Evolutionary conservation across 1,284 basidiomycete species (phyloP), one percentile per base, ranked within the genome.

Genomic region (Xerocomus minutiporus): DNA sequence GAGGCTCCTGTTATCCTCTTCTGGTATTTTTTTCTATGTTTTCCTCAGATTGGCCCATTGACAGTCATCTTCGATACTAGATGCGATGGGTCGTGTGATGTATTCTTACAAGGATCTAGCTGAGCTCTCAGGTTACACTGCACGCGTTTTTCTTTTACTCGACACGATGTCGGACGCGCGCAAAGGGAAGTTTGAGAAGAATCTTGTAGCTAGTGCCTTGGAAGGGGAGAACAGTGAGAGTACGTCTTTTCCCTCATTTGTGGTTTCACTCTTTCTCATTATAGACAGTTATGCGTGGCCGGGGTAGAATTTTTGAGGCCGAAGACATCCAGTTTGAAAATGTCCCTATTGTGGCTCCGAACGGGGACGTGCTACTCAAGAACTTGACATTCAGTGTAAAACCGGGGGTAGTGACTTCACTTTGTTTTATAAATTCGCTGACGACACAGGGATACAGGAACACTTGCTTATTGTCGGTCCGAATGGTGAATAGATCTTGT

Each of bases 51-150:
- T 38, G 15, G n/a, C 26, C 20, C 38, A 29, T 32, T 25, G 8
- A 51, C 23, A 41, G 13, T 5, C 25, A 41, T 41, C 20, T n/a
- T 39, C 39, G 26, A 50, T 36, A n/a, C 34, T 52, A 86, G 87
- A 90, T 73, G 88, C 87, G 3, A 84, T 90, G 58, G 87, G 87
- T 45, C 82, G 88, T 23, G 79, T 89, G 8, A 96, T 98, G 93
- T 97, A 96, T 70, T 93, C 91, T 12, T 98, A 97, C 77, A 97
- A 91, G 77, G 93, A 97, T 68, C 78, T 99, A 4, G 88, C 93
- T 6, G 96, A 99, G 70, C 82, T 99, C 31, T 93, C 95, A 1
- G 96, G 96, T 11, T 97, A 97, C 70, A 97, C 96, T 0, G 82
- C 93, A 1, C 86, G 96, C 17, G 95, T 99, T 0, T 86, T 90